Evolutionary conservation across 1,284 basidiomycete genomes (phyloP), one percentile per base, ranked within the genome.

Genomic region (Cryptococcus amylolentus): DNA sequence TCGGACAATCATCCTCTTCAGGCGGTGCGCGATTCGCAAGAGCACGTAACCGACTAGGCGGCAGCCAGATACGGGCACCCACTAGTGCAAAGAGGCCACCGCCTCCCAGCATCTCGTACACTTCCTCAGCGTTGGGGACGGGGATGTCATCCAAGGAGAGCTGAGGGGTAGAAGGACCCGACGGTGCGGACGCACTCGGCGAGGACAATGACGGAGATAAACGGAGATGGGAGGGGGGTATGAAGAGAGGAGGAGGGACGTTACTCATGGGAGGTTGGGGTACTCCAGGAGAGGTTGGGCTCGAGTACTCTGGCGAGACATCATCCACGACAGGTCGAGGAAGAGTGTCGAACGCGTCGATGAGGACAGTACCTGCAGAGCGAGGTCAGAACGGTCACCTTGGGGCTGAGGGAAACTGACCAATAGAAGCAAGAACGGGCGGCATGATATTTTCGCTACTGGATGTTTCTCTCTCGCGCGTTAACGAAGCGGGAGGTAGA

Each of bases 51-150:
- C 60, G 31, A 5, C 38, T 2, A 2, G 69, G 50, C 2, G 62
- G 51, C 4, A 73, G 47, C 65, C 68, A 76, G 14, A 74, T 54
- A 14, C 72, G 56, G 0, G 70, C 71, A 2, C 73, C 73, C 14
- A 72, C 54, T 3, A 74, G 58, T 2, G 68, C 64, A 58, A 69
- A 74, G 23, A 74, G 57, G 0, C 58, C 72, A 10, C 70, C 72
- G n/a, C 73, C 73, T 38, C 72, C 73, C 2, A 76, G 49, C 50
- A 63, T 62, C 49, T 61, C 60, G 44, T 49, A 61, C 6, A 57
- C 40, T 4, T 55, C 53, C 4, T 59, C 49, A 9, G 57, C 37
- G 16, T 54, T 56, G n/a, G 51, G 51, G 4, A 51, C 9, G 5
- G 56, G 52, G 9, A 38, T 16, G 20, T 55, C 57, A 40, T 55